These are phyloP conservation scores for Euphrasia confusa DNA, from an alignment of 257 asterid genomes.

Conservation along the genomic window DNA sequence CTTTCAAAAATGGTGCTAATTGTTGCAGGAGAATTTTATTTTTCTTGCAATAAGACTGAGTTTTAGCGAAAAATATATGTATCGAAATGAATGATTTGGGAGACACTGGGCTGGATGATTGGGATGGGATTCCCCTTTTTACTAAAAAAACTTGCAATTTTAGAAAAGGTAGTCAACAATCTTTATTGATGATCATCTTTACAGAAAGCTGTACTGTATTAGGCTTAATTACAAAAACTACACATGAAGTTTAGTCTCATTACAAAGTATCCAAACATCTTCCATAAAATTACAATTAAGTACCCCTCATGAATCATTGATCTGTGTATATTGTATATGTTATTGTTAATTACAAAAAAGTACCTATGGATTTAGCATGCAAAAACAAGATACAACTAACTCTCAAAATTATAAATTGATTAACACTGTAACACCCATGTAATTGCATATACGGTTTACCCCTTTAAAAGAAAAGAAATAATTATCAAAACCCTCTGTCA, in stretches of 20 bases:
- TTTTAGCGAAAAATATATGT: conserved; percentile 23
- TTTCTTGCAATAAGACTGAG: conserved; percentile 13
- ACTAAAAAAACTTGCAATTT: not conserved
- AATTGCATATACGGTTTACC: too few species aligned
- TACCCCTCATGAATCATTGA: not conserved
- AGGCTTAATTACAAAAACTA: not conserved
- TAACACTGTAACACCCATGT: too few species aligned
- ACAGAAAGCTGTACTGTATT: not conserved
- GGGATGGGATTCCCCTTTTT: not conserved
- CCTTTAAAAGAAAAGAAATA: too few species aligned
- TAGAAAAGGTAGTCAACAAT: conserved; percentile 1
- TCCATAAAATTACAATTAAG: not conserved
- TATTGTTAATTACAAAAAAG: too few species aligned
- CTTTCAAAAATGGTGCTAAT: conserved; percentile 19
- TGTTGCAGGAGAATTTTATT: too few species aligned
- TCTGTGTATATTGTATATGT: not conserved
- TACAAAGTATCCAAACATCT: not conserved
- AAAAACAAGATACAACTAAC: too few species aligned
- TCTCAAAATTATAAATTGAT: too few species aligned
- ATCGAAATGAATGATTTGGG: conserved; percentile 25
- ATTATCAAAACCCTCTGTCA: too few species aligned
- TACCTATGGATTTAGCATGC: too few species aligned
- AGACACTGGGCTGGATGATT: conserved; percentile 5
- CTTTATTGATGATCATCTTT: not conserved
- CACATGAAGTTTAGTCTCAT: not conserved